phyloP scores from a whole-genome alignment of 2,329 filamentous ascomycete species.

The Aaosphaeria arxii region DNA sequence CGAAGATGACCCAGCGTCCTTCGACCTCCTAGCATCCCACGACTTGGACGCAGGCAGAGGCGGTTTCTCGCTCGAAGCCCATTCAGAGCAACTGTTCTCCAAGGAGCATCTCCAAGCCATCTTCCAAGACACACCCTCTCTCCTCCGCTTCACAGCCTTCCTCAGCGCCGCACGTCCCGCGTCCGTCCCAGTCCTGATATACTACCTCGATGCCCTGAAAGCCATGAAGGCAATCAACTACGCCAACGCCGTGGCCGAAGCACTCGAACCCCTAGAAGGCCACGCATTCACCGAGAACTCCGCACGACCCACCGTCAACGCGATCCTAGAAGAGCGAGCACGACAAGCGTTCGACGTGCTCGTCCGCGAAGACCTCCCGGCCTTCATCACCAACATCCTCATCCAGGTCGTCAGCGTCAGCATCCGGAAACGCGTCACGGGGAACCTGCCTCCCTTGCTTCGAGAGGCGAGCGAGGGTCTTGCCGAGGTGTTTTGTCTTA shows the following conservation, averaged over 20 bases:
- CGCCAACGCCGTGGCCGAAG: constrained; percentile 64
- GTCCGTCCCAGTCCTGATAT: constrained; percentile 64
- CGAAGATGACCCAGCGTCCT: constrained; percentile 54
- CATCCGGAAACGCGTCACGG: constrained; percentile 65
- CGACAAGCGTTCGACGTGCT: constrained; percentile 63
- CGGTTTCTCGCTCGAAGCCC: constrained; percentile 59
- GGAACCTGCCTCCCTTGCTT: constrained; percentile 62
- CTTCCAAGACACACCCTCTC: constrained; percentile 60
- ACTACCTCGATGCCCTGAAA: constrained; percentile 71
- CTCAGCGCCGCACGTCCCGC: constrained; percentile 57
- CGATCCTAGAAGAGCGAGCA: constrained; percentile 60
- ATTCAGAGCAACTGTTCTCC: constrained; percentile 65
- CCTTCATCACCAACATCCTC: constrained; percentile 68
- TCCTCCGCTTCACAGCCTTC: constrained; percentile 67
- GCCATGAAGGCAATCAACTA: constrained; percentile 69
- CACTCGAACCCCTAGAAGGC: constrained; percentile 55
- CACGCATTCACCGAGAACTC: constrained; percentile 54
- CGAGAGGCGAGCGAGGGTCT: constrained; percentile 70
- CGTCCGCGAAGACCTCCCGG: constrained; percentile 66
- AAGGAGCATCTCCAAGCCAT: constrained; percentile 63
- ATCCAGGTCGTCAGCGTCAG: constrained; percentile 68
- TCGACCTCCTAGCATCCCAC: constrained; percentile 50
- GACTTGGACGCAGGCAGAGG: constrained; percentile 19
- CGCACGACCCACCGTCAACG: constrained; percentile 55
- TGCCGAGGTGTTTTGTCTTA: constrained; percentile 74